Percentiles rank a stretch among this genome's conserved stretches.
Evolutionary conservation across 2,329 filamentous ascomycete genomes (phyloP).

Genomic region (Acephala macrosclerotiorum): DNA sequence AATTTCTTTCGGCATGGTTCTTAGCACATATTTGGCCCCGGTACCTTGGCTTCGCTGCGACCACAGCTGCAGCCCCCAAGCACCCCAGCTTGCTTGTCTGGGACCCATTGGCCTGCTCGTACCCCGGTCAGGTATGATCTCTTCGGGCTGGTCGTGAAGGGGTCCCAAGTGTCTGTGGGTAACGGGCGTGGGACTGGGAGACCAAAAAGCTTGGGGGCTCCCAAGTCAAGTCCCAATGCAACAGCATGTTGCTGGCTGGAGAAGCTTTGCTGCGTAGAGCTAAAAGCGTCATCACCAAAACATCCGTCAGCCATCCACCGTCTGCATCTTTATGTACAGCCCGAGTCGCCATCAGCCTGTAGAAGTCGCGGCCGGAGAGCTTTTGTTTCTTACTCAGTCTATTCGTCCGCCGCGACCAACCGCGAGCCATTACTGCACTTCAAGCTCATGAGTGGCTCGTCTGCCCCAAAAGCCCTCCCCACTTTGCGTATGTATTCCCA

Average conservation of each 20-base stretch:
- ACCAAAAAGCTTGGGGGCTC: slow-evolving; percentile 36
- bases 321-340: slow-evolving; percentile 26
- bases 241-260: slow-evolving; percentile 26
- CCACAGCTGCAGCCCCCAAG: slow-evolving; percentile 31
- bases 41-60: slow-evolving; percentile 29
- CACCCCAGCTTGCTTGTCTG: slow-evolving; percentile 31
- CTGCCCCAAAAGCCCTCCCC: slow-evolving; percentile 31
- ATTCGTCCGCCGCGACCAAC: slow-evolving; percentile 37
- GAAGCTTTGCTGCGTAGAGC: slow-evolving; percentile 22
- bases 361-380: slow-evolving; percentile 23
- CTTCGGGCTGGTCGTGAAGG: slow-evolving; percentile 25
- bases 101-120: slow-evolving; percentile 1
- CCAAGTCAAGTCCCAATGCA: slow-evolving; percentile 24
- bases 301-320: slow-evolving; percentile 32
- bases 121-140: slow-evolving; percentile 30
- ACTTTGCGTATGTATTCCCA: slow-evolving; percentile 34
- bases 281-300: slow-evolving; percentile 39
- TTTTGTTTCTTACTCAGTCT: slow-evolving; percentile 27
- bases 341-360: slow-evolving; percentile 30
- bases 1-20: slow-evolving; percentile 19
- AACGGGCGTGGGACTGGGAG: slow-evolving; percentile 38
- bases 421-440: slow-evolving; percentile 26
- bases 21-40: slow-evolving; percentile 27
- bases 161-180: slow-evolving; percentile 38
- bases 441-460: slow-evolving; percentile 37